Evolutionary conservation across 257 asterid species (phyloP).

Genomic region (Lithospermum erythrorhizon): DNA sequence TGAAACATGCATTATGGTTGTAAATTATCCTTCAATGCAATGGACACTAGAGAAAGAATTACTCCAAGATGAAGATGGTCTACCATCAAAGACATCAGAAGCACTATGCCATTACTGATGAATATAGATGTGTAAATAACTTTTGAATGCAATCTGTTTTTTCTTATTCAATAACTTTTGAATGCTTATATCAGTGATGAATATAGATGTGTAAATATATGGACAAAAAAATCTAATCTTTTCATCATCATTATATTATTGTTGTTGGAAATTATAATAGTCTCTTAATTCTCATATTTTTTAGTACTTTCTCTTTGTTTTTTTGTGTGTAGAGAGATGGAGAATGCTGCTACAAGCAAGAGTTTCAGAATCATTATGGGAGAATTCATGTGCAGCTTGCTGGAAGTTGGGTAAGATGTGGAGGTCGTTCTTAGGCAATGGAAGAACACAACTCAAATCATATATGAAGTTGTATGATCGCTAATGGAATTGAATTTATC

Average conservation of each 20-base stretch:
- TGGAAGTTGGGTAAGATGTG: conserved; percentile 90
- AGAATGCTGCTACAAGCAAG: conserved; percentile 57
- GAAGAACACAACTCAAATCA: no score
- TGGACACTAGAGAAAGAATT: no score
- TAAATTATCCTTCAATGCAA: no score
- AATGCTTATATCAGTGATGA: neutral
- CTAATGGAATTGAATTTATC: no score
- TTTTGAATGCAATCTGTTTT: neutral
- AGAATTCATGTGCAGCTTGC: conserved; percentile 79
- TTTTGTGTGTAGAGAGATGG: conserved; percentile 70
- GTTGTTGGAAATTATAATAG: conserved; percentile 14
- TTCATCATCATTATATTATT: conserved; percentile 11
- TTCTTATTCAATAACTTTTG: no score
- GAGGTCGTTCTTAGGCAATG: no score
- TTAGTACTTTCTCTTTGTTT: conserved; percentile 27
- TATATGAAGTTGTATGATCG: no score
- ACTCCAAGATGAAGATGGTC: no score
- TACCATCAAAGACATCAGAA: no score
- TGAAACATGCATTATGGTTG: no score
- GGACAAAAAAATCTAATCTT: neutral
- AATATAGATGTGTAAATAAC: no score
- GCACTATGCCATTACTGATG: no score
- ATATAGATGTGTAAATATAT: neutral
- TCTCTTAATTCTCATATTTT: conserved; percentile 25
- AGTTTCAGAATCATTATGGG: conserved; percentile 75